Evolutionary conservation across 1,284 basidiomycete genomes (phyloP), one percentile per base, ranked within the genome.

Genomic region (Abortiporus biennis): DNA sequence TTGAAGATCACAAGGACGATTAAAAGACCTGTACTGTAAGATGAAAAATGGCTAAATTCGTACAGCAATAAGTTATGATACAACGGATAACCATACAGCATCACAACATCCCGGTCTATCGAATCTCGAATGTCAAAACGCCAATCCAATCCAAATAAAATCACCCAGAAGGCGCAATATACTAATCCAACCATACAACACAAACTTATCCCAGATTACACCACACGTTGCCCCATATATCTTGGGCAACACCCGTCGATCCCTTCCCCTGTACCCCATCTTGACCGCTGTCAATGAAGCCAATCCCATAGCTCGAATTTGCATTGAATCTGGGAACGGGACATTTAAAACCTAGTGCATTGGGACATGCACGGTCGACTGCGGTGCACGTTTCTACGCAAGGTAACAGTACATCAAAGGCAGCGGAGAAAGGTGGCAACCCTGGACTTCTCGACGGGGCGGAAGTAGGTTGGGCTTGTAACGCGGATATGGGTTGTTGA

Each of bases 201-300:
- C 15, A n/a, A n/a, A 44, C 39, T 53, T 44, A 71, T n/a, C 54
- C 56, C 23, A 38, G 59, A 54, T 80, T 85, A 62, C 88, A 91
- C 84, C 85, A 91, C 20, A 86, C 72, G 55, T 86, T 85, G n/a
- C 88, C 88, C 69, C 72, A 90, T 36, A 55, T 57, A 61, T 91
- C 86, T 53, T 77, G 72, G n/a, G 74, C 66, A 13, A 49, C 58
- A 1, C 81, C 82, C 0, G 76, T 73, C 16, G 53, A 40, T 6
- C 81, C 77, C 3, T 59, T 54, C 0, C 71, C 67, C 42, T 71
- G 47, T 38, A 59, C 63, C 3, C 74, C 74, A 12, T 70, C 71
- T 22, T 70, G 65, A 6, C 69, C 69, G 27, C 59, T 62, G 49
- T 87, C 81, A 12, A 85, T 66, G 49, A 71, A 82, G 0, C 88